Evolutionary conservation across 164 flowering plant genomes (phyloP).

Genomic region (Magnolia changhungtana): DNA sequence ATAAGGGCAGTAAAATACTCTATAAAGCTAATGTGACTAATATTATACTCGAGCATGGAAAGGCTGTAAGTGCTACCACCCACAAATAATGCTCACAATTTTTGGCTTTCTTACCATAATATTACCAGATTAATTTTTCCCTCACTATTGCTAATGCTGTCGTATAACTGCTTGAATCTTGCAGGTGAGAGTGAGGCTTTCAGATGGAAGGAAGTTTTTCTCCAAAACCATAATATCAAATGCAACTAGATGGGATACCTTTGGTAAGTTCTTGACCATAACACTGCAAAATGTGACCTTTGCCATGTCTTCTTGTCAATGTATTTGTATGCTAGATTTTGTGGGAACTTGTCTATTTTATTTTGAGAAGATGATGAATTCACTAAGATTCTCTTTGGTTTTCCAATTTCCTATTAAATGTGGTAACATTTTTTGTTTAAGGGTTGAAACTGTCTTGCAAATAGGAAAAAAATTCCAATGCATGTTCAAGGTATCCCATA

Average conservation of each 20-base stretch:
- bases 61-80: slow-evolving; percentile 66
- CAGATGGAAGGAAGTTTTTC: slow-evolving; percentile 74
- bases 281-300: neutral
- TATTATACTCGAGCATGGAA: slow-evolving; percentile 65
- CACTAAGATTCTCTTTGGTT: too few relatives aligned
- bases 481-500: too few relatives aligned
- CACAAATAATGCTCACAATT: neutral
- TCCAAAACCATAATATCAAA: slow-evolving; percentile 85
- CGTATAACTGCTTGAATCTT: slow-evolving; percentile 16
- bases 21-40: slow-evolving; percentile 86
- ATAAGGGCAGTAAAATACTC: slow-evolving; percentile 75
- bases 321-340: neutral
- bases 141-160: slow-evolving; percentile 6
- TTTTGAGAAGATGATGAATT: too few relatives aligned
- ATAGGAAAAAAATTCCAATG: too few relatives aligned
- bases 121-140: neutral
- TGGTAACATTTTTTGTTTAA: too few relatives aligned
- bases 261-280: slow-evolving; percentile 54
- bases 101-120: neutral
- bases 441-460: too few relatives aligned
- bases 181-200: slow-evolving; percentile 85
- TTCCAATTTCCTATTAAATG: too few relatives aligned
- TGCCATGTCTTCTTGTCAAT: neutral
- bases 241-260: slow-evolving; percentile 99
- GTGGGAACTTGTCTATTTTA: neutral